Evolutionary conservation across 2,329 filamentous ascomycete species (phyloP).

Genomic region (Rasamsonia emersonii): DNA sequence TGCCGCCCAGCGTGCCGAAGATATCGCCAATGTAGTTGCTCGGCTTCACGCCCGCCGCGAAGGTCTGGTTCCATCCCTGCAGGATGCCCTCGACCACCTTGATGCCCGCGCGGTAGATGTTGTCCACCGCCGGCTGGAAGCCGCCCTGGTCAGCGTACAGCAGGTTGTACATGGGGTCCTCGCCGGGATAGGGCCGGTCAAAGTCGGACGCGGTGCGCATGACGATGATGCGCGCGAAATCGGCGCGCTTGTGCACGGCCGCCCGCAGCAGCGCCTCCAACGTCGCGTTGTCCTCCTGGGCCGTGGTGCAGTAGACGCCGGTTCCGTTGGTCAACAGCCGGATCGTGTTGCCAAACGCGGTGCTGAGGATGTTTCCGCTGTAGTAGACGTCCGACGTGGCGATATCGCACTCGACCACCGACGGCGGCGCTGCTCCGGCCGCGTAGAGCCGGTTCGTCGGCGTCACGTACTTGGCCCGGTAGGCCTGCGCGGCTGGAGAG

Average conservation of each 20-base stretch:
- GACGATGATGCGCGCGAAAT: constrained; percentile 59
- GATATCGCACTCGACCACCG: constrained; percentile 56
- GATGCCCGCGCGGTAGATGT: constrained; percentile 58
- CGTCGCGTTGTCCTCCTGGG: constrained; percentile 64
- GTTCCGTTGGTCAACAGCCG: constrained; percentile 58
- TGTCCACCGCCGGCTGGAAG: constrained; percentile 54
- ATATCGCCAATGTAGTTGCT: constrained; percentile 64
- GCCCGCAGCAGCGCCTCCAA: constrained; percentile 57
- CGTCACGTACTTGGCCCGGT: constrained; percentile 46
- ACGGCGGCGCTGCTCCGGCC: constrained; percentile 40
- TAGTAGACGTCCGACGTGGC: constrained; percentile 67
- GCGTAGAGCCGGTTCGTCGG: constrained; percentile 27
- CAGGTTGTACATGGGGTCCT: constrained; percentile 52
- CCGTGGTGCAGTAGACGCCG: constrained; percentile 60
- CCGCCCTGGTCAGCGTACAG: constrained; percentile 53
- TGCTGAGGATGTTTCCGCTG: constrained; percentile 51
- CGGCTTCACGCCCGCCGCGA: constrained; percentile 48
- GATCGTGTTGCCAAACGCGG: constrained; percentile 59
- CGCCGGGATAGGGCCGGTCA: constrained; percentile 56
- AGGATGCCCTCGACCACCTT: constrained; percentile 58
- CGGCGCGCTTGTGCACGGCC: constrained; percentile 48
- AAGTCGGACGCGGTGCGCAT: constrained; percentile 65
- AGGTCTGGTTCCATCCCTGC: constrained; percentile 51
- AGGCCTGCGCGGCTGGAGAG: constrained; percentile 39
- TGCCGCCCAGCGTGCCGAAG: constrained; percentile 58